These are phyloP conservation scores for Daucus carota DNA, from an alignment of 129 eudicot genomes.

Conservation along the genomic window DNA sequence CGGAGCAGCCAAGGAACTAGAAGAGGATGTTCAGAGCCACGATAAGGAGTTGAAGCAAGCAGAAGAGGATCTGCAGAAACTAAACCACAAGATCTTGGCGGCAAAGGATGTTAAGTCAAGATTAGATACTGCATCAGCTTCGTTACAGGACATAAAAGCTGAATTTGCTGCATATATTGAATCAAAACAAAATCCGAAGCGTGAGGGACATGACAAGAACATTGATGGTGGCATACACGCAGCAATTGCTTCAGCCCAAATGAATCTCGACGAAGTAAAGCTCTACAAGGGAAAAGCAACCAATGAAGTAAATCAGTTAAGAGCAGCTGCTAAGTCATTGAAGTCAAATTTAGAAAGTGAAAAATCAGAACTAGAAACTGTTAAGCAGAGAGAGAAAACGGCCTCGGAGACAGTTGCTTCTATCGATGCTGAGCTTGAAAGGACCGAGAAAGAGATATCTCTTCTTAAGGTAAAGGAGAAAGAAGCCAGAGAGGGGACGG, in stretches of 20 bases:
- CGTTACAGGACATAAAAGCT: slow-evolving; percentile 53
- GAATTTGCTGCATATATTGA: slow-evolving; percentile 74
- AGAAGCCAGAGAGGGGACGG: slow-evolving; percentile 62
- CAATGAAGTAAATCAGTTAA: slow-evolving; percentile 52
- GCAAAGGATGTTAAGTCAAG: slow-evolving; percentile 51
- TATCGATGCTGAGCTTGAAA: slow-evolving; percentile 63
- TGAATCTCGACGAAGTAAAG: slow-evolving; percentile 66
- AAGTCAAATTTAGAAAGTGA: slow-evolving; percentile 67
- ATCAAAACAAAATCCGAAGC: slow-evolving; percentile 32
- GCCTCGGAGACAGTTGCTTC: slow-evolving; percentile 76
- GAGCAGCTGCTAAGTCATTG: slow-evolving; percentile 55
- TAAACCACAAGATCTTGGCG: slow-evolving; percentile 33
- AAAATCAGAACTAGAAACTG: slow-evolving; percentile 39
- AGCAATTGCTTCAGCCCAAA: slow-evolving; percentile 39
- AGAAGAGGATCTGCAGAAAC: slow-evolving; percentile 56
- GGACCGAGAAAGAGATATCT: slow-evolving; percentile 49
- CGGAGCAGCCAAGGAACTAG: slow-evolving; percentile 66
- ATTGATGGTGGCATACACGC: slow-evolving; percentile 33
- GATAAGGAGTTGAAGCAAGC: slow-evolving; percentile 71
- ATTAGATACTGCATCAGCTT: slow-evolving; percentile 44
- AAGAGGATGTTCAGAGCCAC: slow-evolving; percentile 57
- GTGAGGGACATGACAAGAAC: slow-evolving; percentile 20
- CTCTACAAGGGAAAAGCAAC: slow-evolving; percentile 44
- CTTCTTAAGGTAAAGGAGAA: slow-evolving; percentile 49
- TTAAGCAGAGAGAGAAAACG: slow-evolving; percentile 79